Evolutionary conservation across 2,329 filamentous ascomycete genomes (phyloP).

Genomic region (Dactylellina leptospora): DNA sequence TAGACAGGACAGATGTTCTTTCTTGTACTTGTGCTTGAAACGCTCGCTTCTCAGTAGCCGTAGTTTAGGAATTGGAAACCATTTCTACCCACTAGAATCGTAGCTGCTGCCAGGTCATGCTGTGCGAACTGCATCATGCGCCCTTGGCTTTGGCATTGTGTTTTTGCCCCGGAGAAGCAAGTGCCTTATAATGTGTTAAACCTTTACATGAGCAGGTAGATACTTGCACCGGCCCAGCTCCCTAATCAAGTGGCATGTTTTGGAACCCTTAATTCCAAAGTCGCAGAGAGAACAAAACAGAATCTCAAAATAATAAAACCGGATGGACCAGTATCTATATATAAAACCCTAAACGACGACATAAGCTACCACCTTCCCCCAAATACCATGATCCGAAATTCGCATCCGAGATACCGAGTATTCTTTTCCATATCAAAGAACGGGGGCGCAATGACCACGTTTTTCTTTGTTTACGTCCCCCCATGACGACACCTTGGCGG

Average conservation of each 20-base stretch:
- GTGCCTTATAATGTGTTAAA: no score
- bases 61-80: no score
- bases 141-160: slow-evolving; percentile 20
- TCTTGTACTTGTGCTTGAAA: neutral
- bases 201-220: no score
- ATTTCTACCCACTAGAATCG: no score
- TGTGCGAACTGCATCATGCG: slow-evolving; percentile 13
- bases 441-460: slow-evolving; percentile 3
- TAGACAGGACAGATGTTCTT: neutral
- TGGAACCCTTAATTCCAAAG: neutral
- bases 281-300: neutral
- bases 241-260: neutral
- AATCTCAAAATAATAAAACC: slow-evolving; percentile 2
- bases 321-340: slow-evolving; percentile 14
- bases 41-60: neutral
- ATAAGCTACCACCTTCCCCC: slow-evolving; percentile 34
- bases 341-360: neutral
- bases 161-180: slow-evolving; percentile 1
- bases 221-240: neutral
- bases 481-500: slow-evolving; percentile 34
- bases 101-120: no score
- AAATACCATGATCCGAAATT: neutral
- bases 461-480: no score
- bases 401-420: slow-evolving; percentile 31
- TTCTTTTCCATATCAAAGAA: neutral